phyloP scores from a whole-genome alignment of 306 rosid species.

The Astragalus membranaceus region DNA sequence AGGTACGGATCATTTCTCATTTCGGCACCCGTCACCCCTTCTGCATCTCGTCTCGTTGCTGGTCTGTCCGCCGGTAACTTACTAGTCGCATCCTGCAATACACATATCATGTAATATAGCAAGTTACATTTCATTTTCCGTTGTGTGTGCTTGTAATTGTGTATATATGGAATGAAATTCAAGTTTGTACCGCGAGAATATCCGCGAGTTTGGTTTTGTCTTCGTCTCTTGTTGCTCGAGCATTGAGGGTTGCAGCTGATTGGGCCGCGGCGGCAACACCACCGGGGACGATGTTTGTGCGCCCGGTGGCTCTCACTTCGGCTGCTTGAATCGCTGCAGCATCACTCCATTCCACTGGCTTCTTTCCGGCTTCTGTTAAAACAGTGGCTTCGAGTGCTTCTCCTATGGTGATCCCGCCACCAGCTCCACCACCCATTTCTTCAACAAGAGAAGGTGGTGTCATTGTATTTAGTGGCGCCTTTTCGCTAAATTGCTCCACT shows the following conservation, averaged over 20 bases:
- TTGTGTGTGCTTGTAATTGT: too few species aligned
- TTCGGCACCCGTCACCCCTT: slow-evolving; percentile 60
- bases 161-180: neutral
- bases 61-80: slow-evolving; percentile 52
- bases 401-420: slow-evolving; percentile 50
- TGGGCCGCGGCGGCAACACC: slow-evolving; percentile 72
- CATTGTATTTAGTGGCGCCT: slow-evolving; percentile 6
- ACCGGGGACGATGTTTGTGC: slow-evolving; percentile 51
- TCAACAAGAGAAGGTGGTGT: slow-evolving; percentile 14
- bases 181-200: slow-evolving; percentile 30
- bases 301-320: slow-evolving; percentile 61
- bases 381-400: slow-evolving; percentile 72
- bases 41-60: slow-evolving; percentile 56
- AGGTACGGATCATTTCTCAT: slow-evolving; percentile 64
- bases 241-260: slow-evolving; percentile 59
- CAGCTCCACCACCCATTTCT: slow-evolving; percentile 7
- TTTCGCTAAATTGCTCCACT: slow-evolving; percentile 32
- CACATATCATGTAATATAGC: neutral
- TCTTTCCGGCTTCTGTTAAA: slow-evolving; percentile 36
- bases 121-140: neutral
- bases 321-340: slow-evolving; percentile 80
- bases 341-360: slow-evolving; percentile 57
- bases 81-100: slow-evolving; percentile 40
- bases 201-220: slow-evolving; percentile 63
- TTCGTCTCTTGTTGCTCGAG: slow-evolving; percentile 34